Base-by-base conservation (phyloP, 805 yeast species). In the Saccharomycopsis sp. region DNA sequence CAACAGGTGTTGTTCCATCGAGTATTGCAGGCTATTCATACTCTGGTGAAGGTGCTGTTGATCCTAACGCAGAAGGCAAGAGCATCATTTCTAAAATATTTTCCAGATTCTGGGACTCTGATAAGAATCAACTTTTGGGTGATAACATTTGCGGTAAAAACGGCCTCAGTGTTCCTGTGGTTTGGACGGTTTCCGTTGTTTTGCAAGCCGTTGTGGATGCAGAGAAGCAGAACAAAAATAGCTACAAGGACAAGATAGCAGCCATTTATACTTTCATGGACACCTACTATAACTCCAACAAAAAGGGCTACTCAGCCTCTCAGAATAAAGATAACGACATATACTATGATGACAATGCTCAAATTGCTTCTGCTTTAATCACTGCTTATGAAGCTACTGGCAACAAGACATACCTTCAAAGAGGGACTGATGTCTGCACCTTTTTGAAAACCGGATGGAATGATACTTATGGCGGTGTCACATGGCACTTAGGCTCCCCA, bases 321-420 rank as follows among this genome's bases (percentile, higher is more conserved):
- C 83, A 80, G 65, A 79, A 83, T 65, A 83, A 79, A 51, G 85
- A 84, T 67, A 71, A 72, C 54, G 90, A 85, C 67, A 81, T 85
- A 47, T 84, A 85, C 68, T 82, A 82, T 61, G 90, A 85, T 65
- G 91, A 85, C 65, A 87, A 85, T 66, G 91, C 91, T 1, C 91
- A 85, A 67, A 81, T 85, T 14, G 85, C 87, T 15, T 75, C 83
- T 64, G 85, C 84, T 2, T 73, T 83, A 63, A 71, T 86, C 58
- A 77, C 83, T 2, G 87, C 88, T 1, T 85, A 81, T 65, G 90
- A 84, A 65, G 88, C 82, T 23, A 83, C 89, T 0, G 79, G 79
- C 1, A 79, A 84, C 61, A 71, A 71, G 63, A 71, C 72, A 51
- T 82, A 74, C 65, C 71, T 85, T 60, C 82, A 79, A 63, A 73